phyloP scores from a whole-genome alignment of 1,139 yeast species.

The Pichia sp. region DNA sequence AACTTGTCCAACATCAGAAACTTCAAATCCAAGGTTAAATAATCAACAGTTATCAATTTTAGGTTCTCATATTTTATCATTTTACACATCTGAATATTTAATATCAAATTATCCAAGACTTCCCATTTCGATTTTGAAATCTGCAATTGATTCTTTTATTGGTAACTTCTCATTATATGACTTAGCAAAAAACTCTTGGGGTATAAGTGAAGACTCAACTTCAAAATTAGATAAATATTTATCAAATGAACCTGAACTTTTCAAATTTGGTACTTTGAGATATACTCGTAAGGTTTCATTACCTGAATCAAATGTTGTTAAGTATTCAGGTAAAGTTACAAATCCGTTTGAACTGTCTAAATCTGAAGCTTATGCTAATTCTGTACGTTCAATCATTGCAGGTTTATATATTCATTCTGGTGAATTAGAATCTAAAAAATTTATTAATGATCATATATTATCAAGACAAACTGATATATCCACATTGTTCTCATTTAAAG shows the following conservation, averaged over 20 bases:
- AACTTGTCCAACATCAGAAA: constrained; percentile 36
- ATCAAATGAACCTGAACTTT: constrained; percentile 59
- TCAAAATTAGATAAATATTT: constrained; percentile 62
- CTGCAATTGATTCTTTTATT: constrained; percentile 67
- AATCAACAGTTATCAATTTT: constrained; percentile 75
- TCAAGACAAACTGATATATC: constrained; percentile 72
- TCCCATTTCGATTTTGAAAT: constrained; percentile 70
- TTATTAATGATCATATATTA: constrained; percentile 65
- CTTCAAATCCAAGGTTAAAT: constrained; percentile 37
- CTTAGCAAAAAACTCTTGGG: constrained; percentile 70
- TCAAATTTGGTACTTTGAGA: constrained; percentile 61
- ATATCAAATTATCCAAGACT: constrained; percentile 79
- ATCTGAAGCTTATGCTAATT: constrained; percentile 36
- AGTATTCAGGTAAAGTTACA: constrained; percentile 21
- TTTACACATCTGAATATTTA: constrained; percentile 68
- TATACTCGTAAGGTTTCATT: constrained; percentile 28
- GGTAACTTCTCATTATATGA: constrained; percentile 57
- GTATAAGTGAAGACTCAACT: constrained; percentile 69
- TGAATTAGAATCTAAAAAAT: constrained; percentile 51
- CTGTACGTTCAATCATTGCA: constrained; percentile 67
- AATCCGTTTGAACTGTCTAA: constrained; percentile 22
- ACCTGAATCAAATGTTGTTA: constrained; percentile 38
- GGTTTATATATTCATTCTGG: constrained; percentile 65
- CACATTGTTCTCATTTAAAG: constrained; percentile 68
- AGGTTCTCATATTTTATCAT: constrained; percentile 72